Evolutionary conservation across 257 asterid genomes (phyloP).

Genomic region (Coffea canephora): DNA sequence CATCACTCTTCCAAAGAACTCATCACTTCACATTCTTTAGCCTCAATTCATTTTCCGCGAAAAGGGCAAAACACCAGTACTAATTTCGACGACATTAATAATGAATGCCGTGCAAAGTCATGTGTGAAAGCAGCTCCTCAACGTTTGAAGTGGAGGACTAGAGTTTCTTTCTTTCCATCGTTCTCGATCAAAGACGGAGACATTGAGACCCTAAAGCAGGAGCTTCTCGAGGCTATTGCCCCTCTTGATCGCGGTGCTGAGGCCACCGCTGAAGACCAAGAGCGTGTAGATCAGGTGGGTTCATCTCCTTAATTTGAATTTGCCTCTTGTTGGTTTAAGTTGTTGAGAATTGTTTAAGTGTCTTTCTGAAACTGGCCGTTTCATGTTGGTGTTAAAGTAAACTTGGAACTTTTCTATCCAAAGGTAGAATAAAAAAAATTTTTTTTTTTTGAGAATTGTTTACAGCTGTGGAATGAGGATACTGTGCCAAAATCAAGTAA

Average conservation of each 20-base stretch:
- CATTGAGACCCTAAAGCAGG: slow-evolving; percentile 42
- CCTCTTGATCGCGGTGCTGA: slow-evolving; percentile 66
- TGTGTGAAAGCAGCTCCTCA: background rate
- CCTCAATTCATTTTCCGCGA: slow-evolving; percentile 4
- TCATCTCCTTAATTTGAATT: background rate
- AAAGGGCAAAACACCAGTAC: background rate
- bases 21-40: slow-evolving; percentile 11
- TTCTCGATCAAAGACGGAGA: slow-evolving; percentile 27
- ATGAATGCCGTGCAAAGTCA: background rate
- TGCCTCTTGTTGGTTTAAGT: background rate
- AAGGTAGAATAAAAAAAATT: no score
- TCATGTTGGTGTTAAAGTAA: no score
- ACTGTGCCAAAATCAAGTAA: no score
- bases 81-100: background rate
- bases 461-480: no score
- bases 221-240: slow-evolving; percentile 53
- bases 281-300: slow-evolving; percentile 40
- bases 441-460: no score
- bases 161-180: slow-evolving; percentile 42
- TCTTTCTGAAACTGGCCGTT: background rate
- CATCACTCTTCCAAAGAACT: slow-evolving; percentile 8
- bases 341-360: background rate
- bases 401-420: no score
- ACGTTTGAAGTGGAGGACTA: slow-evolving; percentile 38
- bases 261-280: slow-evolving; percentile 54